Percentiles rank a stretch among this genome's conserved stretches.
These are phyloP conservation scores for Daldinia bambusicola DNA, from an alignment of 495 filamentous ascomycete species.

Conservation along the genomic window DNA sequence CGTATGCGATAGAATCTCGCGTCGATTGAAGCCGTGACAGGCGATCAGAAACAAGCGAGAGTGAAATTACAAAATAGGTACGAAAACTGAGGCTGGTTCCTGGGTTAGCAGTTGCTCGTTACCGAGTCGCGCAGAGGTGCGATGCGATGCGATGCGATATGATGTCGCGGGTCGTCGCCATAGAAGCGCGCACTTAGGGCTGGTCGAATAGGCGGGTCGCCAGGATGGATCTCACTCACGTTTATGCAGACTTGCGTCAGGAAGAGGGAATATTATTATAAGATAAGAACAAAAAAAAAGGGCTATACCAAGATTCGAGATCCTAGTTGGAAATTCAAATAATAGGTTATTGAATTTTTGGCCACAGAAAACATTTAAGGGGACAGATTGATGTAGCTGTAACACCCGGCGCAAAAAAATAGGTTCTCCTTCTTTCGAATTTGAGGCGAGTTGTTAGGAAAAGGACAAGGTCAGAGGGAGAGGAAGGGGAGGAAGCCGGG, in stretches of 20 bases:
- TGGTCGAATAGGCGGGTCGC: conserved; percentile 43
- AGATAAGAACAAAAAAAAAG: conserved; percentile 27
- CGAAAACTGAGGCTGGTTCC: conserved; percentile 36
- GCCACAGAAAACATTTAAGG: conserved; percentile 25
- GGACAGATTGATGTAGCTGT: conserved; percentile 34
- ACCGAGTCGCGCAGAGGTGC: conserved; percentile 36
- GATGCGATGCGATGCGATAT: conserved; percentile 36
- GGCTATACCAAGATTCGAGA: conserved; percentile 1
- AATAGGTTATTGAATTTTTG: conserved; percentile 1
- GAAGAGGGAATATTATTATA: conserved; percentile 14
- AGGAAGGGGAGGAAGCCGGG: conserved; percentile 35
- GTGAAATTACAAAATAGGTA: conserved; percentile 34
- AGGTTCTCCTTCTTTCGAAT: conserved; percentile 19
- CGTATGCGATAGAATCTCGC: conserved; percentile 16
- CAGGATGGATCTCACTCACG: conserved; percentile 50
- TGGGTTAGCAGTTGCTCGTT: conserved; percentile 47
- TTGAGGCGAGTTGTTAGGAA: conserved; percentile 38
- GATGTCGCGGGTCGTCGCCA: conserved; percentile 39
- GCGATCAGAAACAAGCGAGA: conserved; percentile 11
- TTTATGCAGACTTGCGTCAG: conserved; percentile 36
- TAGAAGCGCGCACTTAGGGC: conserved; percentile 36
- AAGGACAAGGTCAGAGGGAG: conserved; percentile 30
- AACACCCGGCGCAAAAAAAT: conserved; percentile 47
- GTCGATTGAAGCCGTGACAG: conserved; percentile 17
- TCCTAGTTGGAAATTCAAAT: conserved; percentile 5